Percentiles rank a stretch among this genome's conserved stretches.
These are phyloP conservation scores for Globisporangium uncinulatum DNA, from an alignment of 352 stramenopile species.

Conservation along the genomic window DNA sequence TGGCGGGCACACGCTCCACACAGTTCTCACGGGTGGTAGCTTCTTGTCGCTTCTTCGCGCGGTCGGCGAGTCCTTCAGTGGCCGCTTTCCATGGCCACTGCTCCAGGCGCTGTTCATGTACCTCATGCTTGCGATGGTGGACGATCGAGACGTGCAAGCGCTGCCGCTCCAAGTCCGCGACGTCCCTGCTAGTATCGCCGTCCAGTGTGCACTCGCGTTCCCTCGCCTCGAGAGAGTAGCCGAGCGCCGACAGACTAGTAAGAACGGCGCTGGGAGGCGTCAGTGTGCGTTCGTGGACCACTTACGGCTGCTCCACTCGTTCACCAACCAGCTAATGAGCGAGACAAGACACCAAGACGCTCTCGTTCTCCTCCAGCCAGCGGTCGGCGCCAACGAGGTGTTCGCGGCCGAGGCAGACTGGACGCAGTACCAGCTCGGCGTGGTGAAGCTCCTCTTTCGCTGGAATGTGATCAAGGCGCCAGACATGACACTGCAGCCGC, in stretches of 20 bases:
- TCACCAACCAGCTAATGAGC: neutral
- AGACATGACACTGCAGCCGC: neutral
- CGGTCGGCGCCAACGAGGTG: neutral
- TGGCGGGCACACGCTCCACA: neutral
- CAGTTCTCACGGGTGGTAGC: neutral
- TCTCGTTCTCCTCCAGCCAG: too few species aligned
- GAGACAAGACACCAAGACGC: neutral
- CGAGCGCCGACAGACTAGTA: neutral
- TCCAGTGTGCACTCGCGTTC: conserved; percentile 7
- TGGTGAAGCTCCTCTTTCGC: conserved; percentile 8
- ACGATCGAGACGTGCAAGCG: neutral
- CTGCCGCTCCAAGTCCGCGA: neutral
- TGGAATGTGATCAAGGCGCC: conserved; percentile 6
- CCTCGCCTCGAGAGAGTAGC: neutral
- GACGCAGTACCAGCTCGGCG: neutral
- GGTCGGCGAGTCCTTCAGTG: conserved; percentile 3
- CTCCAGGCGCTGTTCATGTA: conserved; percentile 4
- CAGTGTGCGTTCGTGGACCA: neutral
- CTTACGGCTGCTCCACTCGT: conserved; percentile 3
- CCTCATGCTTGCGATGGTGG: neutral
- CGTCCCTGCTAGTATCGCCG: conserved; percentile 5
- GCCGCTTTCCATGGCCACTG: conserved; percentile 6
- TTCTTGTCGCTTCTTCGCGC: conserved; percentile 1
- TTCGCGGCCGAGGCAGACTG: neutral
- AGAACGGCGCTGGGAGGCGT: neutral